These are phyloP conservation scores for Boletus edulis DNA, from an alignment of 768 basidiomycete genomes.

Conservation along the genomic window DNA sequence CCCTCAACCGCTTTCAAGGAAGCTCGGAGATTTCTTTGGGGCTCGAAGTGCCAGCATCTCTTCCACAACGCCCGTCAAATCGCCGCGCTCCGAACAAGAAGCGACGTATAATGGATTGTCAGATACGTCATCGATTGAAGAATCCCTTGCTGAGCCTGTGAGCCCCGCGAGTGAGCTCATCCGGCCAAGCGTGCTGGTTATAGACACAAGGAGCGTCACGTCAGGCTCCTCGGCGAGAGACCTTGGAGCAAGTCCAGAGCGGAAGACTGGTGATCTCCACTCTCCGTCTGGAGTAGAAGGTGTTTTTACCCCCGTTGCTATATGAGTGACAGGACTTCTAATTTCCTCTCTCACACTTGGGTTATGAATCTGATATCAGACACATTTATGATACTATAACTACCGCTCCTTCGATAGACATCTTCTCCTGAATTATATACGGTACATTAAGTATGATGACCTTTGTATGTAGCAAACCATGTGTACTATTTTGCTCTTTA, in stretches of 20 bases:
- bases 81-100: constrained; percentile 26
- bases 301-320: constrained; percentile 24
- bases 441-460: constrained; percentile 2
- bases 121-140: constrained; percentile 37
- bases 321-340: constrained; percentile 25
- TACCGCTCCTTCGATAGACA: constrained; percentile 1
- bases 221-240: constrained; percentile 28
- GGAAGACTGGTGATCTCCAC: constrained; percentile 19
- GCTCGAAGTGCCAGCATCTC: constrained; percentile 50
- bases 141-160: constrained; percentile 33
- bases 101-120: constrained; percentile 28
- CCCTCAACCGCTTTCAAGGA: constrained; percentile 53
- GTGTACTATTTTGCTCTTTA: constrained; percentile 26
- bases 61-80: constrained; percentile 35
- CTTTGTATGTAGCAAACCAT: constrained; percentile 22
- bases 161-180: constrained; percentile 32
- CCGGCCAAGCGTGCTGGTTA: constrained; percentile 27
- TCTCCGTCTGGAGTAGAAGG: constrained; percentile 14
- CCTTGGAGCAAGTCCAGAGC: constrained; percentile 28
- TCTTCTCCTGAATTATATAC: constrained; percentile 9
- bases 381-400: constrained; percentile 16
- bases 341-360: constrained; percentile 11
- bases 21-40: constrained; percentile 70
- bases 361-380: constrained; percentile 8
- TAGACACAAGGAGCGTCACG: constrained; percentile 27